A percentile compares a stretch with the other conserved stretches of the same genome.
Evolutionary conservation across 2,329 filamentous ascomycete genomes (phyloP).

Genomic region (Pseudodiploospora longispora): DNA sequence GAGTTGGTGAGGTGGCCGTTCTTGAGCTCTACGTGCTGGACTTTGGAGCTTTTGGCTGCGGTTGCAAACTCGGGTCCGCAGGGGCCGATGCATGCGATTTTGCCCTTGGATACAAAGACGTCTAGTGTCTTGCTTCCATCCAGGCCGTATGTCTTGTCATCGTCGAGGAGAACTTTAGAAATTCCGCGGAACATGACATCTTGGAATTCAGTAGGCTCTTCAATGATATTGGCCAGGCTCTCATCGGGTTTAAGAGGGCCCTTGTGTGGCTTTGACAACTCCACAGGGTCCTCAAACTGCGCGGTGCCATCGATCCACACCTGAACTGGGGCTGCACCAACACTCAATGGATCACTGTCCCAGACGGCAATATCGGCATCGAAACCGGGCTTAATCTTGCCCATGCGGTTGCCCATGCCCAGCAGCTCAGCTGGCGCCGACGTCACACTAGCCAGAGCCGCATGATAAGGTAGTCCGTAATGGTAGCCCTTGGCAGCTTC

Average conservation of each 20-base stretch:
- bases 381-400: constrained; percentile 53
- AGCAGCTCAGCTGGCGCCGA: constrained; percentile 50
- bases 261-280: constrained; percentile 41
- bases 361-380: constrained; percentile 55
- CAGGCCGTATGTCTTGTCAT: constrained; percentile 22
- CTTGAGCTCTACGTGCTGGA: constrained; percentile 37
- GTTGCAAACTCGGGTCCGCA: constrained; percentile 38
- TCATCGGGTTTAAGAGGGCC: constrained; percentile 31
- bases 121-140: constrained; percentile 25
- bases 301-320: constrained; percentile 56
- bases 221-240: constrained; percentile 31
- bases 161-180: constrained; percentile 39
- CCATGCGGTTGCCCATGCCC: constrained; percentile 48
- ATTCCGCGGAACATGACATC: constrained; percentile 51
- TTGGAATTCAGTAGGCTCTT: constrained; percentile 29
- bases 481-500: constrained; percentile 53
- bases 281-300: constrained; percentile 44
- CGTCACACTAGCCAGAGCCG: constrained; percentile 49
- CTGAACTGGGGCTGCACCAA: constrained; percentile 51
- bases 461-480: constrained; percentile 54
- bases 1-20: constrained; percentile 54
- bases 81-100: constrained; percentile 46
- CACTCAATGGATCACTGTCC: constrained; percentile 54
- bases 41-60: constrained; percentile 26
- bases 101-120: constrained; percentile 45